These are phyloP conservation scores for Globisporangium acanthophoron DNA, from an alignment of 352 stramenopile genomes.

Conservation along the genomic window DNA sequence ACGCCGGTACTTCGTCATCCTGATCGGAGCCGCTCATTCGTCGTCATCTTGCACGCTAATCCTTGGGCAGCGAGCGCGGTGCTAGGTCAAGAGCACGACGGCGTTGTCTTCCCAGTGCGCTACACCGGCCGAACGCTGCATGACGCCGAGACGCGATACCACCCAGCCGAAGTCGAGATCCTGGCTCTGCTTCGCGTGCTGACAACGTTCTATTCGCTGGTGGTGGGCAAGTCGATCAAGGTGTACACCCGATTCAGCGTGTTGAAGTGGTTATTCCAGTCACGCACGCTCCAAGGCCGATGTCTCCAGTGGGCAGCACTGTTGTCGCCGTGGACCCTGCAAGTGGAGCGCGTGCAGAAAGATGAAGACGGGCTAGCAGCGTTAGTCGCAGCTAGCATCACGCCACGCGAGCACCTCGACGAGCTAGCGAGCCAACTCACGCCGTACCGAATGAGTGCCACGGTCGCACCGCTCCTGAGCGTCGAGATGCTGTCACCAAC, in stretches of 20 bases:
- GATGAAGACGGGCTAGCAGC: conserved; percentile 6
- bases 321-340: conserved; percentile 10
- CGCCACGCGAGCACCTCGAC: conserved; percentile 7
- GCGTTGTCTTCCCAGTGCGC: conserved; percentile 8
- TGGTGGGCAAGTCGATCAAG: neutral
- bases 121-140: conserved; percentile 10
- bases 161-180: conserved; percentile 13
- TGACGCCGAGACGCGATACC: conserved; percentile 13
- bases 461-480: neutral
- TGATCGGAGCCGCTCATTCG: conserved; percentile 2
- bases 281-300: conserved; percentile 11
- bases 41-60: conserved; percentile 17
- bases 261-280: conserved; percentile 16
- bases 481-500: neutral
- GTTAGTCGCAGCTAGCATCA: conserved; percentile 9
- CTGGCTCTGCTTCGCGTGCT: conserved; percentile 8
- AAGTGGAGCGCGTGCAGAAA: neutral
- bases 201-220: conserved; percentile 5
- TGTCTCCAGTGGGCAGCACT: conserved; percentile 12
- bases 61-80: conserved; percentile 13
- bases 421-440: conserved; percentile 3
- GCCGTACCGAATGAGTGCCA: neutral
- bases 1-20: conserved; percentile 14
- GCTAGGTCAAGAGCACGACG: conserved; percentile 12
- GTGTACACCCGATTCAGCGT: conserved; percentile 12